phyloP scores from a whole-genome alignment of 257 asterid genomes.

The Anisodus acutangulus region DNA sequence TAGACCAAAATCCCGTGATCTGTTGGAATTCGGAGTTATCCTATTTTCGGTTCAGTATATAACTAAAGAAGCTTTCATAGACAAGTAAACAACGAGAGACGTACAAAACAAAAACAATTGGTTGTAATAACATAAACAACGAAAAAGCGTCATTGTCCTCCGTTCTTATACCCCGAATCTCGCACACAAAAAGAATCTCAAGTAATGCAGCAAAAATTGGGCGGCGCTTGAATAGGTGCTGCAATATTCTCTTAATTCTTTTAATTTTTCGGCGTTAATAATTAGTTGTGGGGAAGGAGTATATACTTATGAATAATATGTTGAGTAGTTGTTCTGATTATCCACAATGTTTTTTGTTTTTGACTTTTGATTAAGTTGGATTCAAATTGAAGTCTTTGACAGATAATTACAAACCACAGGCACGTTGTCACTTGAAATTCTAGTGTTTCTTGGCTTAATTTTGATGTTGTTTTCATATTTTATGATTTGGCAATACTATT shows the following conservation, averaged over 20 bases:
- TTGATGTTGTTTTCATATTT: not conserved
- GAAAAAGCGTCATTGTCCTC: conserved; percentile 23
- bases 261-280: not conserved
- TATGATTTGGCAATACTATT: not conserved
- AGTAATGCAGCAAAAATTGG: conserved; percentile 20
- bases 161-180: not conserved
- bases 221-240: conserved; percentile 26
- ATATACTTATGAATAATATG: not conserved
- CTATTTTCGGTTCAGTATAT: not conserved
- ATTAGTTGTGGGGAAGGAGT: not conserved
- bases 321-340: not conserved
- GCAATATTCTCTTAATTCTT: not conserved
- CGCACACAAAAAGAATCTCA: conserved; percentile 9
- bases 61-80: not conserved
- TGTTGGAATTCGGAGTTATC: not conserved
- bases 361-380: not conserved
- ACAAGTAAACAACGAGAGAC: conserved; percentile 1
- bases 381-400: not conserved
- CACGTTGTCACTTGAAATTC: not conserved
- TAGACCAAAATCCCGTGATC: not conserved
- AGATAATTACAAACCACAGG: not conserved
- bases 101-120: not conserved
- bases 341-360: not conserved
- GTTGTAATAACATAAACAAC: not conserved
- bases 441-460: not conserved